These are phyloP conservation scores for Yamagishiella unicocca DNA, from an alignment of 139 green algal species.

Conservation along the genomic window DNA sequence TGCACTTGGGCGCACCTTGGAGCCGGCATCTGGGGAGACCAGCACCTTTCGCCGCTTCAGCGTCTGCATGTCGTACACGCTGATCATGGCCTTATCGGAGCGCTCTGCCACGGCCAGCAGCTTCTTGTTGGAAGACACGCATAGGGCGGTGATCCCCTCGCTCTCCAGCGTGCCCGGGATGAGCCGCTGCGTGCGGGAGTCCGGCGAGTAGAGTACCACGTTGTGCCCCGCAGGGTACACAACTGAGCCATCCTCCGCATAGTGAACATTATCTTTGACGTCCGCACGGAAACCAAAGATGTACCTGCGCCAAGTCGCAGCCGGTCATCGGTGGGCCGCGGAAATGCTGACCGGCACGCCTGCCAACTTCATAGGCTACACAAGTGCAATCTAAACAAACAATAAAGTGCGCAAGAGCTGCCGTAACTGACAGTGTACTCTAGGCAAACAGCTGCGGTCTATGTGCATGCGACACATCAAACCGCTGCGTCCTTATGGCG, in stretches of 20 bases:
- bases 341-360: background rate
- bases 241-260: conserved; percentile 82
- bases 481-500: too few relatives aligned
- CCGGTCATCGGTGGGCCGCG: background rate
- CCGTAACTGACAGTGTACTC: background rate
- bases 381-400: background rate
- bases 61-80: conserved; percentile 90
- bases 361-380: background rate
- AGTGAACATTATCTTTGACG: conserved; percentile 80
- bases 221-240: conserved; percentile 86
- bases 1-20: conserved; percentile 69
- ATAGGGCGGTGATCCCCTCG: conserved; percentile 83
- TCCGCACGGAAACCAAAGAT: conserved; percentile 84
- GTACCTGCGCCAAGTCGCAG: conserved; percentile 66
- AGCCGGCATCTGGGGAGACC: conserved; percentile 70
- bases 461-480: conserved; percentile 12
- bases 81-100: conserved; percentile 83
- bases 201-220: conserved; percentile 82
- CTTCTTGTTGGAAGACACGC: conserved; percentile 78
- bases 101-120: conserved; percentile 87
- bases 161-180: conserved; percentile 76
- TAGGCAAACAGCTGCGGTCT: background rate
- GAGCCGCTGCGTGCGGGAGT: conserved; percentile 77
- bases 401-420: background rate
- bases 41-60: conserved; percentile 91